Evolutionary conservation across 78 protist genomes (phyloP).

Genomic region (Neovahlkampfia damariscottae): DNA sequence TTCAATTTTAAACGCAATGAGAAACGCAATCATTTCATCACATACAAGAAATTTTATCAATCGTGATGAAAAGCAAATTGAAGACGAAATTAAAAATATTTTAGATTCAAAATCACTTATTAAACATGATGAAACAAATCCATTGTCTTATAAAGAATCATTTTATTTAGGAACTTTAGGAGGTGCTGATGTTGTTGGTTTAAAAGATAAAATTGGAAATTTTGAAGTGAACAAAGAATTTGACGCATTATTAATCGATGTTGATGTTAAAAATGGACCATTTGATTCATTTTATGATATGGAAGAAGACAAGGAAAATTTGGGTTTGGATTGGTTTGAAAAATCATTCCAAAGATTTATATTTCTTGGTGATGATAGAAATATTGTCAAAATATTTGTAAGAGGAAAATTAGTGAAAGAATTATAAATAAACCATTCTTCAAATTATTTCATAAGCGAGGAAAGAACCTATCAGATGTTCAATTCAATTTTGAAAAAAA

Average conservation of each 20-base stretch:
- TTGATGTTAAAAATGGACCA: constrained; percentile 24
- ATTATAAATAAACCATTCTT: too few relatives aligned
- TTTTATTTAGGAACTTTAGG: constrained; percentile 35
- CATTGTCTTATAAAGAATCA: not conserved
- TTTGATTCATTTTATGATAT: constrained; percentile 41
- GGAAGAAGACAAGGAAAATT: not conserved
- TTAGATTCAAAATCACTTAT: too few relatives aligned
- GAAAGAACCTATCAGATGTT: too few relatives aligned
- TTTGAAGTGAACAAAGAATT: constrained; percentile 52
- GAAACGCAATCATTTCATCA: constrained; percentile 53
- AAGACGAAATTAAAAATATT: too few relatives aligned
- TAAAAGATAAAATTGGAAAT: constrained; percentile 45
- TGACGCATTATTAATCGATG: constrained; percentile 73
- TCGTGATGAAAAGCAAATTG: too few relatives aligned
- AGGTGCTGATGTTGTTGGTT: constrained; percentile 49
- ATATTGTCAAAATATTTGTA: constrained; percentile 47
- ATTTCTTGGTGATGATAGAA: constrained; percentile 72
- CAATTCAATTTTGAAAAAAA: too few relatives aligned
- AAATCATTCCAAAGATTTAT: constrained; percentile 62
- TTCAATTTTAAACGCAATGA: constrained; percentile 53
- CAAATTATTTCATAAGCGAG: too few relatives aligned
- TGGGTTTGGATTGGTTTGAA: too few relatives aligned
- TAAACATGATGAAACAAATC: not conserved
- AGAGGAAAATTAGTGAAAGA: not conserved
- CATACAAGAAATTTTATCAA: constrained; percentile 15